A percentile compares a stretch with the other conserved stretches of the same genome.
Evolutionary conservation across 2,329 filamentous ascomycete species (phyloP).

Genomic region (Verticillium longisporum): DNA sequence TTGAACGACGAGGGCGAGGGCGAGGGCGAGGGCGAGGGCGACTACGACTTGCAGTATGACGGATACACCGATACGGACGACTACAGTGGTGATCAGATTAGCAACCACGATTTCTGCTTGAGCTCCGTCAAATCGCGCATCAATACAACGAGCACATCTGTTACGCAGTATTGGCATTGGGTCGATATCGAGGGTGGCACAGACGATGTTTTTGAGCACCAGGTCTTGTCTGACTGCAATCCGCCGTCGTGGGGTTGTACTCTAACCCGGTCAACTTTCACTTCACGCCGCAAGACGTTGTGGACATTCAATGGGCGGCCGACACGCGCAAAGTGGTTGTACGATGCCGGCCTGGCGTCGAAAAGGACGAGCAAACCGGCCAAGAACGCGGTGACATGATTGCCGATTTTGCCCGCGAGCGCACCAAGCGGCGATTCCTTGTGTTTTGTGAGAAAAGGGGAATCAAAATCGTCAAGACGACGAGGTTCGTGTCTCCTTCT

Average conservation of each 20-base stretch:
- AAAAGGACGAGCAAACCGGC: constrained; percentile 20
- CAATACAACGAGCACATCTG: constrained; percentile 36
- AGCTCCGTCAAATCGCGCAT: constrained; percentile 42
- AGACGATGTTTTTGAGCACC: constrained; percentile 39
- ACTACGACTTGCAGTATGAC: constrained; percentile 34
- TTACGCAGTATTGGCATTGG: constrained; percentile 53
- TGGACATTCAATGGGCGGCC: constrained; percentile 35
- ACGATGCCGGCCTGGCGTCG: constrained; percentile 21
- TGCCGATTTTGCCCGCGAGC: constrained; percentile 43
- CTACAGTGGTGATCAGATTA: constrained; percentile 35
- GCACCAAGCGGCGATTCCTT: constrained; percentile 47
- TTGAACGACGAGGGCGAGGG: no score
- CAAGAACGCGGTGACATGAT: constrained; percentile 38
- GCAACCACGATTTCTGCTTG: constrained; percentile 42
- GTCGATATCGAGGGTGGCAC: constrained; percentile 19
- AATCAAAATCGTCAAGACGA: constrained; percentile 30
- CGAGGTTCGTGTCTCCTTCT: constrained; percentile 27
- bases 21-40: constrained; percentile 3
- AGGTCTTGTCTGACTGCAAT: constrained; percentile 28
- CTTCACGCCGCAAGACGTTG: constrained; percentile 37
- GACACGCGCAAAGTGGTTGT: constrained; percentile 34
- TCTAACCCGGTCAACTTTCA: constrained; percentile 44
- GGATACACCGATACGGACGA: constrained; percentile 49
- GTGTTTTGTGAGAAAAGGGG: constrained; percentile 36
- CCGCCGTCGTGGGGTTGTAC: constrained; percentile 35